A percentile compares a stretch with the other conserved stretches of the same genome.
These are phyloP conservation scores for Juncus inflexus DNA, from an alignment of 176 grass and related monocot genomes.

Conservation along the genomic window DNA sequence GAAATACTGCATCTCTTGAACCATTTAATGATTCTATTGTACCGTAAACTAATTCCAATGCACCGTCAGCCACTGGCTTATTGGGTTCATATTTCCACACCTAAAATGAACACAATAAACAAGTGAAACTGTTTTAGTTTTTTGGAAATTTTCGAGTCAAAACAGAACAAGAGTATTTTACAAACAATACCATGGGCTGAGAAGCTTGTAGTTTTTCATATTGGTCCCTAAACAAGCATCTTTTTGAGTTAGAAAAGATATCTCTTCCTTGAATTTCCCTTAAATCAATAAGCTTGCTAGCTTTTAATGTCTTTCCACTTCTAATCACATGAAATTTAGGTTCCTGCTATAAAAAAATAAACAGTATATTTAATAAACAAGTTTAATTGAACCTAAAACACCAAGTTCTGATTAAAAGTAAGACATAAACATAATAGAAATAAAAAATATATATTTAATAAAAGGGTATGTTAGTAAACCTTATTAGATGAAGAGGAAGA, in stretches of 20 bases:
- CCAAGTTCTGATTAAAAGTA: too few relatives aligned
- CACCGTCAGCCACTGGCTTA: not conserved
- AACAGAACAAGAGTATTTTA: not conserved
- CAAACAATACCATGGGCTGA: constrained; percentile 1
- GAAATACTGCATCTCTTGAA: constrained; percentile 1
- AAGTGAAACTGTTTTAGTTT: not conserved
- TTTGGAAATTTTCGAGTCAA: not conserved
- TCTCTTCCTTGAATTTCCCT: constrained; percentile 28
- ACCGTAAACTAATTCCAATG: constrained; percentile 7
- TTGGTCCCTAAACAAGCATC: not conserved
- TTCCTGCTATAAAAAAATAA: constrained; percentile 12
- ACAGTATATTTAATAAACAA: too few relatives aligned
- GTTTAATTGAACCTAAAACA: too few relatives aligned
- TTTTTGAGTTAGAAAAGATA: constrained; percentile 12
- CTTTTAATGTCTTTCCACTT: constrained; percentile 10
- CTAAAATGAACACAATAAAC: constrained; percentile 10
- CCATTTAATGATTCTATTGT: constrained; percentile 11
- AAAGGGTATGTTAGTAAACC: not conserved
- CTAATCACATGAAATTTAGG: constrained; percentile 9
- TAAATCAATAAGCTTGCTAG: constrained; percentile 4
- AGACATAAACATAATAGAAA: not conserved
- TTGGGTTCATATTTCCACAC: constrained; percentile 13
- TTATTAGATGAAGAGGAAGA: not conserved
- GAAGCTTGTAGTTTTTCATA: constrained; percentile 21
- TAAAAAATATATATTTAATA: not conserved